Evolutionary conservation across 371 early-diverging fungal species (phyloP).

Genomic region (Lichtheimia corymbifera): DNA sequence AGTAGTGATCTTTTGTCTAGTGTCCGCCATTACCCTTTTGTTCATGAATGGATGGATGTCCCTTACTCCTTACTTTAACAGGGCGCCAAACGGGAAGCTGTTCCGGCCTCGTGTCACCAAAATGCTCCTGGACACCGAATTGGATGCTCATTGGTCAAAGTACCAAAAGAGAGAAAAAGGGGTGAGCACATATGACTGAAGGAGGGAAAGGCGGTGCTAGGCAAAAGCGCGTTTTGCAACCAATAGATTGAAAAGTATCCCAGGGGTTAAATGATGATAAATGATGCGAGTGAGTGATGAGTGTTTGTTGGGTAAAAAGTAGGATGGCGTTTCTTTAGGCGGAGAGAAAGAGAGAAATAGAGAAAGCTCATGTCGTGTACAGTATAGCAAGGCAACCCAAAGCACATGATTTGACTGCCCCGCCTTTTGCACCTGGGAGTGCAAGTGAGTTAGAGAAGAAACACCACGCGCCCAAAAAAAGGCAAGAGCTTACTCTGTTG

Average conservation of each 20-base stretch:
- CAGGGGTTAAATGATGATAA: no score
- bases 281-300: no score
- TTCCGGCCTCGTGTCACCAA: slow-evolving; percentile 4
- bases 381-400: background rate
- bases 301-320: no score
- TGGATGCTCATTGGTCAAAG: background rate
- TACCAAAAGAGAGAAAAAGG: background rate
- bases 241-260: no score
- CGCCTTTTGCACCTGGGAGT: background rate
- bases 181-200: background rate
- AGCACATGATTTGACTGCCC: background rate
- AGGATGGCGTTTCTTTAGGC: no score
- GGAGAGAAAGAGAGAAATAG: no score
- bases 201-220: slow-evolving; percentile 2
- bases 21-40: no score
- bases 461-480: slow-evolving; percentile 8
- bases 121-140: background rate
- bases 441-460: background rate
- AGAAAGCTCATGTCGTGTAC: background rate
- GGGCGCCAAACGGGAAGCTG: background rate
- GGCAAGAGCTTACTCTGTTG: slow-evolving; percentile 7
- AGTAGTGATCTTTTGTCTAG: no score
- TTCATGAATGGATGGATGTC: no score
- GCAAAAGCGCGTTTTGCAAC: background rate
- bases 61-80: no score